Conservation (phyloP, 768 basidiomycete genomes). For the Pleurotus giganteus region DNA sequence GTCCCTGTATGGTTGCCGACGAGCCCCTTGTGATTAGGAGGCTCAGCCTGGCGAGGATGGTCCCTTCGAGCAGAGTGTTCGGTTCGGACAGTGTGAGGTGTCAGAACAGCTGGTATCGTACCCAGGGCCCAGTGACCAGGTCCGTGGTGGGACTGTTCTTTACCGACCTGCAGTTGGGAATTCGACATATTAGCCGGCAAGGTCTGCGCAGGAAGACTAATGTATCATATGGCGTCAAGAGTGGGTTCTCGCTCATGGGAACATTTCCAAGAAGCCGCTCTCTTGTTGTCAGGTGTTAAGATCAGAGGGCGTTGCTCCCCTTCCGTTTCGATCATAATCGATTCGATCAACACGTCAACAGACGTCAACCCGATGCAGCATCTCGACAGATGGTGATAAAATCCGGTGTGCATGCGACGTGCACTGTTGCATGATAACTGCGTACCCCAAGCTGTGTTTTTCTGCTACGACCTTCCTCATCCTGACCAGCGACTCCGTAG, state of each 20-base stretch:
- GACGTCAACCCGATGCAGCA: neutral
- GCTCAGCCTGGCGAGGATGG: neutral
- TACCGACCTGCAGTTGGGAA: neutral
- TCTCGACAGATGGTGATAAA: no score
- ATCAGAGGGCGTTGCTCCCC: neutral
- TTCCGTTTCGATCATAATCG: neutral
- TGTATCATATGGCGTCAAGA: neutral
- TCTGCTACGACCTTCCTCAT: no score
- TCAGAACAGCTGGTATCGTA: neutral
- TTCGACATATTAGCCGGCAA: neutral
- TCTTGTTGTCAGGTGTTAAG: neutral
- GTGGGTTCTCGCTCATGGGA: neutral
- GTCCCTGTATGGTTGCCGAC: neutral
- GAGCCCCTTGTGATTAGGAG: neutral
- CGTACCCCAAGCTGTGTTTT: no score
- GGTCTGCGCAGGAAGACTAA: neutral
- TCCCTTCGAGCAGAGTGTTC: no score
- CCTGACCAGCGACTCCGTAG: no score
- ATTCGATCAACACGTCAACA: no score
- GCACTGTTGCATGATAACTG: no score
- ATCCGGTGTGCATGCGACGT: no score
- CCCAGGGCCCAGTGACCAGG: neutral
- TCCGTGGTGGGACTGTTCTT: neutral
- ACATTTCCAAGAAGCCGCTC: neutral
- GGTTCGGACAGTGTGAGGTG: neutral